Base-by-base conservation (phyloP, 331 rosid species). In the Ulmus americana region DNA sequence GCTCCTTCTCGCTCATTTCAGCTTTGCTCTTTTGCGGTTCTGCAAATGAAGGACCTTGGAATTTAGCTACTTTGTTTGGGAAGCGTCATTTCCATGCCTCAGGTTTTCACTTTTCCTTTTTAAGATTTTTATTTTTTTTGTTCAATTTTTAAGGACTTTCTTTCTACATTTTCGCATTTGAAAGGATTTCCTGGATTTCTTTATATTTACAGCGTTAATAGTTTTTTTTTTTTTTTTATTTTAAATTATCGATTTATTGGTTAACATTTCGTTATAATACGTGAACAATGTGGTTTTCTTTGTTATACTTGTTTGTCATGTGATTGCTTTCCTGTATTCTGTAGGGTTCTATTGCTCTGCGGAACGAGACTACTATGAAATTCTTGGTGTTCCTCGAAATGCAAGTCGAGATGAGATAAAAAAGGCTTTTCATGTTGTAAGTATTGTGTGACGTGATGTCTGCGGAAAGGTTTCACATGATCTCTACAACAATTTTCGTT, bases 391-490 rank as follows among this genome's bases (percentile, higher is more conserved):
- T 83, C 53, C 82, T 52, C 75, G 66, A 54, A 77, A 71, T 70
- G 95, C 98, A 15, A 82, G 80, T 75, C 79, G 83, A 60, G 90
- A 87, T 7, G 95, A 87, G 71, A 82, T 94, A 52, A 85, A 87
- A 65, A 94, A 81, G 70, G 95, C 95, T 2, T 94, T 76, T 75
- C 88, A 77, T 71, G 70, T 18, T 76, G 98, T 94, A 68, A 77
- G 97, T 80, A 53, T 6, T 46, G 22, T 39, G 5, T 6, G 45
- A 50, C 13, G 5, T 22, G 5, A 12, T 46, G 45, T 5, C 6
- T n/a, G 13, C 45, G 20, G 18, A 16, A 6, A 18, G 53, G 7
- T 10, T 47, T 47, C 5, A 28, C 3, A 28, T 63, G 8, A 28
- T 47, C 43, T 47, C 10, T 64, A 51, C 10, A n/a, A 39, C 48